Evolutionary conservation across 768 basidiomycete genomes (phyloP).

Genomic region (Lactifluus piperatus): DNA sequence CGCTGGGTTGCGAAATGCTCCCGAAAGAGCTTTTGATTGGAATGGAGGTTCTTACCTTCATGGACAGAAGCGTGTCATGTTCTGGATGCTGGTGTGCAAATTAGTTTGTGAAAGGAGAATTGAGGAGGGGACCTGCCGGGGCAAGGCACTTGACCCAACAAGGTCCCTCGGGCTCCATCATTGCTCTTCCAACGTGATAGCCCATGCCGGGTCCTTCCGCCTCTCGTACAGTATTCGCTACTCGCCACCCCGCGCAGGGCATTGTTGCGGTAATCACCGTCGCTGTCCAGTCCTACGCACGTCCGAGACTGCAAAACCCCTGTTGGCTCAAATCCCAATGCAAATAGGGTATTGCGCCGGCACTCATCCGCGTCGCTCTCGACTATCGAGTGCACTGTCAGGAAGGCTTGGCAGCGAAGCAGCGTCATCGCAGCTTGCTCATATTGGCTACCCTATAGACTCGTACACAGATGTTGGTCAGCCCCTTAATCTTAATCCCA

Average conservation of each 20-base stretch:
- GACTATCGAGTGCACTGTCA: background rate
- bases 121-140: too few species aligned
- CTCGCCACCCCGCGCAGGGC: slow-evolving; percentile 28
- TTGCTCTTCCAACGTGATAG: background rate
- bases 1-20: too few species aligned
- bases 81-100: too few species aligned
- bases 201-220: background rate
- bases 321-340: too few species aligned
- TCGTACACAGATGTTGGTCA: slow-evolving; percentile 1
- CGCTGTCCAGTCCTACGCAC: slow-evolving; percentile 35
- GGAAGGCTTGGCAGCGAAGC: background rate
- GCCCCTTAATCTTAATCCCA: too few species aligned
- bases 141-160: too few species aligned
- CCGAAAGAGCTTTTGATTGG: too few species aligned
- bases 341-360: slow-evolving; percentile 9
- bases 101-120: too few species aligned
- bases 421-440: background rate
- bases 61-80: too few species aligned
- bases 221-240: slow-evolving; percentile 35
- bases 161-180: too few species aligned
- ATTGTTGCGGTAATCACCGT: slow-evolving; percentile 31
- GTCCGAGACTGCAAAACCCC: slow-evolving; percentile 5
- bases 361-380: slow-evolving; percentile 10
- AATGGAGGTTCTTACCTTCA: too few species aligned
- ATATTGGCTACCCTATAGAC: background rate